phyloP scores from a whole-genome alignment of 164 flowering plant genomes.

The Cinnamomum chago region DNA sequence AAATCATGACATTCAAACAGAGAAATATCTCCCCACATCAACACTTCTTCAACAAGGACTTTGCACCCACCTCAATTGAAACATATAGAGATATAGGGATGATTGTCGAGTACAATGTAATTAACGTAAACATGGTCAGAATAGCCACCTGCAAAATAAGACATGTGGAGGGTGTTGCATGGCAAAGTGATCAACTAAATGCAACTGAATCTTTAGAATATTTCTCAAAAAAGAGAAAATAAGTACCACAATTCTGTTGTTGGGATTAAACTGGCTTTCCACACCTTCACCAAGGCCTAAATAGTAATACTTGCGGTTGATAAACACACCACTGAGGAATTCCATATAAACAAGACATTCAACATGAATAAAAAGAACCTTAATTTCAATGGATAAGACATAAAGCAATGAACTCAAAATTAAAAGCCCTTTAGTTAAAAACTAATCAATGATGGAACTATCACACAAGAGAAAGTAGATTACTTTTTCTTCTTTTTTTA shows the following conservation, averaged over 20 bases:
- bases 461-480: too few species aligned
- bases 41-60: background rate
- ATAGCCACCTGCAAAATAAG: constrained; percentile 48
- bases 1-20: background rate
- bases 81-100: constrained; percentile 97
- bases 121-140: constrained; percentile 78
- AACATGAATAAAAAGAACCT: too few species aligned
- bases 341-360: background rate
- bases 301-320: constrained; percentile 58
- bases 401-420: background rate
- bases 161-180: background rate
- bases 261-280: constrained; percentile 69
- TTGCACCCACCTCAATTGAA: constrained; percentile 75
- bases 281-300: constrained; percentile 45
- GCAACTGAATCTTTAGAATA: background rate
- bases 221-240: constrained; percentile 9
- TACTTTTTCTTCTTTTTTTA: too few species aligned
- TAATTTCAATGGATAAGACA: too few species aligned
- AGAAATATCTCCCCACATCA: background rate
- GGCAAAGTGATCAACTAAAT: background rate
- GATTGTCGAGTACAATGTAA: constrained; percentile 88
- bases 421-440: too few species aligned
- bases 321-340: constrained; percentile 68
- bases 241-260: constrained; percentile 71
- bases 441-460: too few species aligned